Base-by-base conservation (phyloP, 2,329 filamentous ascomycete genomes). In the Fusarium zealandicum region DNA sequence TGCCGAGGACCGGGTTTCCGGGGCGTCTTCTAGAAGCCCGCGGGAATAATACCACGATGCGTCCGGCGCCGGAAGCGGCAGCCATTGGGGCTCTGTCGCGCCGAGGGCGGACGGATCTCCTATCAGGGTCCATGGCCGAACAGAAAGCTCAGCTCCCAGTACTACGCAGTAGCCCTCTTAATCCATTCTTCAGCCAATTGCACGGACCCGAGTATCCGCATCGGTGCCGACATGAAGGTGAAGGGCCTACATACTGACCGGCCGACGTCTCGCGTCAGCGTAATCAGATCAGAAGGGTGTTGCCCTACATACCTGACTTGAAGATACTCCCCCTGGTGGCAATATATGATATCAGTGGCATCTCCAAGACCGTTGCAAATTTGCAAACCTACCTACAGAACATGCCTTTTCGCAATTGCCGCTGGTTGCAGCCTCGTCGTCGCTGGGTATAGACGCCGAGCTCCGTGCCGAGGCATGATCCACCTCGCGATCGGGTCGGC, bases 21-120 rank as follows among this genome's bases (percentile, higher is more conserved):
- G 37, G 40, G 35, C 56, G 30, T 45, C 52, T 66, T 67, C 64
- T 63, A 59, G 63, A 67, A 66, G 55, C 32, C 47, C 51, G 54
- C 51, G 53, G 61, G 64, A 54, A 56, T 41, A 33, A 42, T 46
- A 27, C 25, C 25, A 6, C 25, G 6, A 27, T 25, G 41, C 20
- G 28, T 42, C 30, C 64, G 61, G 59, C 56, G 59, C 64, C 64
- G 64, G 43, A 17, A 20, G 20, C 40, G 32, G 49, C 59, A 57
- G 28, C 18, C 33, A 27, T 47, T 4, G 20, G 42, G 27, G 44
- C 38, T 33, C 28, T 48, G 32, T 41, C 47, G 30, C 38, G 32
- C 25, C 33, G n/a, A 44, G 27, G 14, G 16, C 25, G 37, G 27
- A n/a, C 28, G n/a, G 13, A 36, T 42, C 54, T 22, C 20, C 20